These are phyloP conservation scores for Buxus sempervirens DNA, from an alignment of 164 flowering plant genomes.

Conservation along the genomic window DNA sequence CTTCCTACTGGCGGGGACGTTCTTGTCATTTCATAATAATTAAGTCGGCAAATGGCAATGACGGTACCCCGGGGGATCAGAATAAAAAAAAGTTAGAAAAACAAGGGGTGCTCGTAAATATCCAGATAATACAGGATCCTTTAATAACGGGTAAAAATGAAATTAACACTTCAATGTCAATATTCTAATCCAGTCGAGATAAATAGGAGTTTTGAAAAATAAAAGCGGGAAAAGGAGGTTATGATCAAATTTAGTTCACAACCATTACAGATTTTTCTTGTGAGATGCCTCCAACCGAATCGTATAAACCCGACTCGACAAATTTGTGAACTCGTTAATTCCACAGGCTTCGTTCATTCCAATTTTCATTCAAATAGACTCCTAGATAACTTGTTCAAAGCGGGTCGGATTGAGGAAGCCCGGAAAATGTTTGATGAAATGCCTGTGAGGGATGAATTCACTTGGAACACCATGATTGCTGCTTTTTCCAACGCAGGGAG, in stretches of 20 bases:
- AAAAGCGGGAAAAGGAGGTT: background rate
- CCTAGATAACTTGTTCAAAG: slow-evolving; percentile 33
- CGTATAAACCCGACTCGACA: background rate
- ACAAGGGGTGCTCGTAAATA: too few species aligned
- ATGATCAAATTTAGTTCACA: slow-evolving; percentile 15
- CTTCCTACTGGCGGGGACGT: too few species aligned
- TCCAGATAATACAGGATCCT: too few species aligned
- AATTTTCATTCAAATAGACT: slow-evolving; percentile 18
- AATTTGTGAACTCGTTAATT: background rate
- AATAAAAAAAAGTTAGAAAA: too few species aligned
- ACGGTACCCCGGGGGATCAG: too few species aligned
- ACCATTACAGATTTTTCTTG: slow-evolving; percentile 3
- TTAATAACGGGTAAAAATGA: too few species aligned
- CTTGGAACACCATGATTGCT: slow-evolving; percentile 78
- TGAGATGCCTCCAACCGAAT: slow-evolving; percentile 9
- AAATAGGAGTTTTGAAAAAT: too few species aligned
- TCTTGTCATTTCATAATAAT: too few species aligned
- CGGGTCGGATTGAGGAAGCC: slow-evolving; percentile 62
- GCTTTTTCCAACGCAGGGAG: slow-evolving; percentile 60
- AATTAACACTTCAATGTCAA: too few species aligned
- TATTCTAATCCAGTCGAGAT: too few species aligned
- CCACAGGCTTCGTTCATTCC: background rate
- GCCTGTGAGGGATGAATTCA: slow-evolving; percentile 57
- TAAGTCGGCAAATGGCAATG: too few species aligned
- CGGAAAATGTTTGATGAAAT: slow-evolving; percentile 70